A percentile compares a stretch with the other conserved stretches of the same genome.
phyloP scores from a whole-genome alignment of 495 filamentous ascomycete species.

The Aspergillus cavernicola region DNA sequence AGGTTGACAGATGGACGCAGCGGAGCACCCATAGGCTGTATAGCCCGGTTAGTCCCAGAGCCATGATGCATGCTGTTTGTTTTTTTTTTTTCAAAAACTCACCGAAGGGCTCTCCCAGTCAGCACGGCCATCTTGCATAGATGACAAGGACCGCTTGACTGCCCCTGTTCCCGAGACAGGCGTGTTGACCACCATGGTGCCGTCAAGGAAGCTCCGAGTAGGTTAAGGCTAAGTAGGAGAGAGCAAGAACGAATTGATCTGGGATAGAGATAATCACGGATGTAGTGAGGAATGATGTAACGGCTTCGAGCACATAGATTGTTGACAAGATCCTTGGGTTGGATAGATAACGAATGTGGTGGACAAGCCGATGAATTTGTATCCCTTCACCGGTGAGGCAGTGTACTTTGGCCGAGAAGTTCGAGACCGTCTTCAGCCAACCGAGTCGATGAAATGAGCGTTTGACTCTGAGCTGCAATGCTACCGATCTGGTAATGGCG shows the following conservation, averaged over 20 bases:
- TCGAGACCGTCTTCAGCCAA: neutral
- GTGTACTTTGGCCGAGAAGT: neutral
- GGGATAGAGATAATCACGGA: neutral
- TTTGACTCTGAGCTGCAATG: slow-evolving; percentile 7
- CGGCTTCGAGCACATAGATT: slow-evolving; percentile 8
- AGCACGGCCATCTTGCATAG: slow-evolving; percentile 26
- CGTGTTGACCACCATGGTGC: slow-evolving; percentile 36
- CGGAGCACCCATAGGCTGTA: slow-evolving; percentile 32
- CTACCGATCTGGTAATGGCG: slow-evolving; percentile 11
- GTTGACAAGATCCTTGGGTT: neutral
- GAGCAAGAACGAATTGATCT: neutral
- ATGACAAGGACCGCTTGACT: slow-evolving; percentile 37
- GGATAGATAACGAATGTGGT: neutral
- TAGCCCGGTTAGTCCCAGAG: neutral
- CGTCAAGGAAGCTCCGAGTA: slow-evolving; percentile 4
- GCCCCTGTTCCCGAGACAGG: slow-evolving; percentile 25
- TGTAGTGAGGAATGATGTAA: neutral
- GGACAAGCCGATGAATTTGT: slow-evolving; percentile 8
- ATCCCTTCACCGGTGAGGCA: neutral
- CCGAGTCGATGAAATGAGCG: neutral
- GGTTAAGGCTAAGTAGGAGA: slow-evolving; percentile 7
- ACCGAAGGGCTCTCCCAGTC: slow-evolving; percentile 40
- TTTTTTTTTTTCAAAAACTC: no score
- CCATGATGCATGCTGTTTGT: no score
- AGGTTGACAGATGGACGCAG: slow-evolving; percentile 28